Evolutionary conservation across 208 protist species (phyloP).

Genomic region (Leishmania gerbilli): DNA sequence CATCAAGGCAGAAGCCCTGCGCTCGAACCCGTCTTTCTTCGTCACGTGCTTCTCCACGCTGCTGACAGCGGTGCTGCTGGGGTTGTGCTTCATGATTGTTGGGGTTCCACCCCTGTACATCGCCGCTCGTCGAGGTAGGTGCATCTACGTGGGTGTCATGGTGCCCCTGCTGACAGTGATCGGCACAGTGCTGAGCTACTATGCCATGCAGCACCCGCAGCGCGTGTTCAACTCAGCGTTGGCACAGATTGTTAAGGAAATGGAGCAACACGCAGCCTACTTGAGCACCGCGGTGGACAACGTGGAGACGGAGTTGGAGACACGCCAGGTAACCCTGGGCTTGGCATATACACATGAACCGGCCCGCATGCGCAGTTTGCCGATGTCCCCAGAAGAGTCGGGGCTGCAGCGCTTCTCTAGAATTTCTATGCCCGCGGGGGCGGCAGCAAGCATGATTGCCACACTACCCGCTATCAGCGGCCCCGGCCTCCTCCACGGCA

Average conservation of each 20-base stretch:
- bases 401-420: not conserved
- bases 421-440: not conserved
- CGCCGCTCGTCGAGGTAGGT: conserved; percentile 3
- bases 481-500: conserved; percentile 14
- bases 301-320: conserved; percentile 27
- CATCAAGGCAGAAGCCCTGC: not conserved
- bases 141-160: conserved; percentile 56
- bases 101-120: conserved; percentile 57
- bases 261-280: conserved; percentile 32
- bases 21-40: conserved; percentile 17
- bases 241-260: conserved; percentile 30
- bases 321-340: conserved; percentile 8
- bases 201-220: conserved; percentile 40
- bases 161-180: conserved; percentile 47
- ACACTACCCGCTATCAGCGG: not conserved
- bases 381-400: conserved; percentile 7
- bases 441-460: not conserved
- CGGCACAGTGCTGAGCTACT: conserved; percentile 48
- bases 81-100: conserved; percentile 38
- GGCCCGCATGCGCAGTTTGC: not conserved
- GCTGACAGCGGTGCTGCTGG: conserved; percentile 33
- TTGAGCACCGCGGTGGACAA: conserved; percentile 24
- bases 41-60: conserved; percentile 25
- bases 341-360: not conserved
- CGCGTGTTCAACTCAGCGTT: conserved; percentile 32